Evolutionary conservation across 192 early-diverging fungal genomes (phyloP).

Genomic region (Coemansia sp.): DNA sequence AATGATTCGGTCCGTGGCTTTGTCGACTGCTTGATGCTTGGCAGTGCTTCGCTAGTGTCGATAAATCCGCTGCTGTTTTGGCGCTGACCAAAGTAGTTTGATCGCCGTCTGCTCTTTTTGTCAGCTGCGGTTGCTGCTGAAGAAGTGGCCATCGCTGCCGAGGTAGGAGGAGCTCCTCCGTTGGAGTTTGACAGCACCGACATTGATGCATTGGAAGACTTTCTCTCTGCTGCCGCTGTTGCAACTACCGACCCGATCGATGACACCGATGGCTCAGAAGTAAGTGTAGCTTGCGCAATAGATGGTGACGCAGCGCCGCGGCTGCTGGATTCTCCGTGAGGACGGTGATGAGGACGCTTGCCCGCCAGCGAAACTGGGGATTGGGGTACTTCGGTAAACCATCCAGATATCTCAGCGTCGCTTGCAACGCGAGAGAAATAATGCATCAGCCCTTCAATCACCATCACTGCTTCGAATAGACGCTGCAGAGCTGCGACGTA

Average conservation of each 20-base stretch:
- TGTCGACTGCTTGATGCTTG: constrained; percentile 6
- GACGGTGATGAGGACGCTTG: constrained; percentile 27
- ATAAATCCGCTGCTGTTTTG: constrained; percentile 26
- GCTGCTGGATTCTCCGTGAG: constrained; percentile 16
- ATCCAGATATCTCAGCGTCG: constrained; percentile 47
- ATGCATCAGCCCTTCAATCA: constrained; percentile 34
- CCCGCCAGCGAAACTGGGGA: constrained; percentile 38
- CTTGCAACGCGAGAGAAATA: constrained; percentile 54
- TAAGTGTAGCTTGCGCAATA: constrained; percentile 29
- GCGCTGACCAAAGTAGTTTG: constrained; percentile 54
- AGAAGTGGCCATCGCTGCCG: not conserved
- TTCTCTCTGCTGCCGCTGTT: constrained; percentile 30
- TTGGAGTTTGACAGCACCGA: not conserved
- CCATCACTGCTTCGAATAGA: constrained; percentile 48
- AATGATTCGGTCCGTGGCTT: constrained; percentile 46
- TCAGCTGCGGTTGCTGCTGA: constrained; percentile 18
- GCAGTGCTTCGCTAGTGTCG: constrained; percentile 23
- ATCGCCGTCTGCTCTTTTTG: constrained; percentile 43
- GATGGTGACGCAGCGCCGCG: constrained; percentile 27
- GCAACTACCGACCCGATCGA: constrained; percentile 27
- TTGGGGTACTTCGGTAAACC: constrained; percentile 48
- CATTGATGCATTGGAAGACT: constrained; percentile 46
- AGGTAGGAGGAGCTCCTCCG: not conserved
- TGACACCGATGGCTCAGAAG: constrained; percentile 35
- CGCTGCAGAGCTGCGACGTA: constrained; percentile 49